Percentiles rank a stretch among this genome's conserved stretches.
Conservation (phyloP, 2,329 filamentous ascomycete species). For the Colletotrichum tanaceti region DNA sequence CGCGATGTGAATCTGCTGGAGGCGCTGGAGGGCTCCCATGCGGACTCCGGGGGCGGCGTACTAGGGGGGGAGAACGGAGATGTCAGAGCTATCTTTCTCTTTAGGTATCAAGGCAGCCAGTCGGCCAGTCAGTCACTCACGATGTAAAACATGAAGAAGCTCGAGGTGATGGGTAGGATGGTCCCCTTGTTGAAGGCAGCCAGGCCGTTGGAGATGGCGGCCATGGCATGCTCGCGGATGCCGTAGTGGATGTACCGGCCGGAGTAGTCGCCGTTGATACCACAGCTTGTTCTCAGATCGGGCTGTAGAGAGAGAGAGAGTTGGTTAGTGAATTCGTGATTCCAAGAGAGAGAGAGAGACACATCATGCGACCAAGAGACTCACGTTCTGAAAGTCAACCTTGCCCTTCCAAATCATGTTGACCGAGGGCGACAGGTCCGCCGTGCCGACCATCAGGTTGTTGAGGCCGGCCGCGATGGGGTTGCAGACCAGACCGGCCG, state of each 20-base stretch:
- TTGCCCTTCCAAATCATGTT: conserved; percentile 67
- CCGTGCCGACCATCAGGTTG: conserved; percentile 65
- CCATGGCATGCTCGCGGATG: conserved; percentile 72
- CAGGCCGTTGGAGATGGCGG: conserved; percentile 66
- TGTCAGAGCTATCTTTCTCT: conserved; percentile 4
- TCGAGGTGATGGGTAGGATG: conserved; percentile 67
- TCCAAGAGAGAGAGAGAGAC: no score
- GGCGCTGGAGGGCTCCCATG: conserved; percentile 68
- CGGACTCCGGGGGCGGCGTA: conserved; percentile 69
- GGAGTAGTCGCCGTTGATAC: conserved; percentile 64
- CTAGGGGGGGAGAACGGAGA: conserved; percentile 17
- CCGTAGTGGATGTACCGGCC: conserved; percentile 71
- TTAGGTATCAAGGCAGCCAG: not conserved
- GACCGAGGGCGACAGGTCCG: conserved; percentile 64
- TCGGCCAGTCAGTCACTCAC: conserved; percentile 42
- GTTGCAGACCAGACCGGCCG: conserved; percentile 61
- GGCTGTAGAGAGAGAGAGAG: conserved; percentile 39
- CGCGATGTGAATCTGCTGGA: conserved; percentile 69
- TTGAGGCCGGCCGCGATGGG: conserved; percentile 60
- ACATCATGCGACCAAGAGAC: not conserved
- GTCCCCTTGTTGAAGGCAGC: conserved; percentile 67
- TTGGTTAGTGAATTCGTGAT: no score
- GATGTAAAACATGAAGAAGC: conserved; percentile 73
- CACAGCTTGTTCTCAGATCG: conserved; percentile 54
- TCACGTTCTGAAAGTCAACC: conserved; percentile 59